Percentiles rank a stretch among this genome's conserved stretches.
Evolutionary conservation across 352 stramenopile species (phyloP).

Genomic region (Blastocystis sp.): DNA sequence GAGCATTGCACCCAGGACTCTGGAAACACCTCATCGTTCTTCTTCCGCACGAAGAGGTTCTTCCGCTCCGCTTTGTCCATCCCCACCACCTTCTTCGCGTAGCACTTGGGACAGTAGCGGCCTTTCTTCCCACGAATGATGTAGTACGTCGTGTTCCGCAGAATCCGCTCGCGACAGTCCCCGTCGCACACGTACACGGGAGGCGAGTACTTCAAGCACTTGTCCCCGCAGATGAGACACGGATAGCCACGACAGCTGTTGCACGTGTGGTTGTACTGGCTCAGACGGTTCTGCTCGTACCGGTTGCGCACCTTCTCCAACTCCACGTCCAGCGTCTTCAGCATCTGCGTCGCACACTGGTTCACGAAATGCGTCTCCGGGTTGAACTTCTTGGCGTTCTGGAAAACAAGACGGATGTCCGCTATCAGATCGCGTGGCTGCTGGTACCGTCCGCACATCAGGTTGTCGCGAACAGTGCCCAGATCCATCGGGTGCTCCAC

Average conservation of each 20-base stretch:
- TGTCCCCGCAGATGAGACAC: slow-evolving; percentile 12
- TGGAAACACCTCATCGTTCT: slow-evolving; percentile 46
- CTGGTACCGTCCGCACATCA: neutral
- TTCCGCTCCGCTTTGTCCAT: slow-evolving; percentile 16
- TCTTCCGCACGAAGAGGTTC: slow-evolving; percentile 37
- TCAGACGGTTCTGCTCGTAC: neutral
- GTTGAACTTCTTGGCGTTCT: slow-evolving; percentile 40
- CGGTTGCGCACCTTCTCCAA: neutral
- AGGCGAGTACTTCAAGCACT: slow-evolving; percentile 22
- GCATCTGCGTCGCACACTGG: neutral
- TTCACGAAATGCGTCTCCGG: neutral
- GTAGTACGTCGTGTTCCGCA: slow-evolving; percentile 48
- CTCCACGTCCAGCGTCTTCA: neutral
- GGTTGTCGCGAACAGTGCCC: slow-evolving; percentile 16
- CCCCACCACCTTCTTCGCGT: neutral
- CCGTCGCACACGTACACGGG: slow-evolving; percentile 25
- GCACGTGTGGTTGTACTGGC: neutral
- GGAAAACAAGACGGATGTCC: slow-evolving; percentile 26
- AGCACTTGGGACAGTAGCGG: slow-evolving; percentile 32
- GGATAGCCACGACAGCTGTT: neutral
- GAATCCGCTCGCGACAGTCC: slow-evolving; percentile 13
- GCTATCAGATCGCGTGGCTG: neutral
- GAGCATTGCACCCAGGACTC: slow-evolving; percentile 39
- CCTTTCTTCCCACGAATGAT: slow-evolving; percentile 36
- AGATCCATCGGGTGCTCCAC: slow-evolving; percentile 17